Evolutionary conservation across 208 protist species (phyloP).

Genomic region (Leishmania guyanensis): DNA sequence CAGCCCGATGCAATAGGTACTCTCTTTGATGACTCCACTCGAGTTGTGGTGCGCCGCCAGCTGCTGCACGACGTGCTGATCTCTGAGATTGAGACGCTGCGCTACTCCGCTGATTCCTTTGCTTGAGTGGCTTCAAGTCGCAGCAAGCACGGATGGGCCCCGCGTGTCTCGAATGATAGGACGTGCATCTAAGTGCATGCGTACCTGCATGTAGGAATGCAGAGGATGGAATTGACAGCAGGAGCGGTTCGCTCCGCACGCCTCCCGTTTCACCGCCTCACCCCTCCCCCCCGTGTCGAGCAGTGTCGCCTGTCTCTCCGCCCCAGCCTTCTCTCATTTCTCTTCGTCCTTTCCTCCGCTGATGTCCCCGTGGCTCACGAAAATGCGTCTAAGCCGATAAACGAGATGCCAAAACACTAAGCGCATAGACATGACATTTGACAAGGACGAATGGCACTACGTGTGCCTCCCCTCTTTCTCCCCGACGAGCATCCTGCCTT

Average conservation of each 20-base stretch:
- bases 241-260: not conserved
- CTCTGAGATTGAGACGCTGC: slow-evolving; percentile 50
- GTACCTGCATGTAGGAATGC: not conserved
- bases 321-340: not conserved
- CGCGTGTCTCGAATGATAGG: not conserved
- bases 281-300: not conserved
- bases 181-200: not conserved
- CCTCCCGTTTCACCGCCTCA: not conserved
- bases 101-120: slow-evolving; percentile 27
- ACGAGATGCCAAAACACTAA: not conserved
- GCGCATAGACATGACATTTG: not conserved
- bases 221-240: not conserved
- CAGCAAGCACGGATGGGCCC: not conserved
- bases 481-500: not conserved
- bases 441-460: not conserved
- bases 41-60: slow-evolving; percentile 27
- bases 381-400: not conserved
- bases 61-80: slow-evolving; percentile 38
- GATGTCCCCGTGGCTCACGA: not conserved
- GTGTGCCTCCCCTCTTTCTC: not conserved
- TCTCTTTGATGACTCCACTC: slow-evolving; percentile 24
- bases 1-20: slow-evolving; percentile 12
- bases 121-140: not conserved
- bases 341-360: not conserved
- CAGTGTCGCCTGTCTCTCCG: not conserved